Base-by-base conservation (phyloP, 2,329 filamentous ascomycete genomes). In the Apiospora arundinis region DNA sequence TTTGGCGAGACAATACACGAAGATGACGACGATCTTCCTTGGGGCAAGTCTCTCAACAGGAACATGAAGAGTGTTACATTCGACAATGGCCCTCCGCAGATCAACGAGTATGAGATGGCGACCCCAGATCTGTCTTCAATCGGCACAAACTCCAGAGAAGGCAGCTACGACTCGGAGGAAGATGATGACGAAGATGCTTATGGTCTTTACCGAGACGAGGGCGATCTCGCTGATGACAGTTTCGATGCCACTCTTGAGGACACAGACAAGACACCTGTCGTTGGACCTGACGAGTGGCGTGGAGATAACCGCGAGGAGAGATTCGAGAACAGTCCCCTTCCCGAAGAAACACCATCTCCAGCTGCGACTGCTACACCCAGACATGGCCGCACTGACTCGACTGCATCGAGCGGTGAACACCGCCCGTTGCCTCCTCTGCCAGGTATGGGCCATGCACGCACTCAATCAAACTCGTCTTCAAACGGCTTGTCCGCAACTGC, bases 51-150 rank as follows among this genome's bases (percentile, higher is more conserved):
- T 16, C 86, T 95, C 56, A 92, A 94, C 79, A 92, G 95, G 70
- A 93, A 97, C 82, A 92, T 94, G 67, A 99, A 99, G 86, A 98
- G 95, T 78, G 96, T 99, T 72, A 99, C 95, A 0, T 99, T 99
- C 80, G 95, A 98, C 82, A 93, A 92, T 48, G 95, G 94, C 1
- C 95, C 95, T 28, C 96, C 96, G 32, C 93, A 97, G 80, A 89
- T 99, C 78, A 97, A 98, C 80, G 96, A 99, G 83, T 99, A 98
- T 81, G 96, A 98, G 83, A 95, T 98, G 93, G 93, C 94, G 45
- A 99, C 96, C 2, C 96, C 96, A 14, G 96, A 98, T 79, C 90
- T 97, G n/a, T 98, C 95, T 1, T 97, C 95, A 0, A 87, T 97
- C 32, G 94, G 93, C 37, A 95, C 93, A 67, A 95, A 92, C 76